These are phyloP conservation scores for Rhipidocladum racemiflorum DNA, from an alignment of 176 grass and related monocot species.

Conservation along the genomic window DNA sequence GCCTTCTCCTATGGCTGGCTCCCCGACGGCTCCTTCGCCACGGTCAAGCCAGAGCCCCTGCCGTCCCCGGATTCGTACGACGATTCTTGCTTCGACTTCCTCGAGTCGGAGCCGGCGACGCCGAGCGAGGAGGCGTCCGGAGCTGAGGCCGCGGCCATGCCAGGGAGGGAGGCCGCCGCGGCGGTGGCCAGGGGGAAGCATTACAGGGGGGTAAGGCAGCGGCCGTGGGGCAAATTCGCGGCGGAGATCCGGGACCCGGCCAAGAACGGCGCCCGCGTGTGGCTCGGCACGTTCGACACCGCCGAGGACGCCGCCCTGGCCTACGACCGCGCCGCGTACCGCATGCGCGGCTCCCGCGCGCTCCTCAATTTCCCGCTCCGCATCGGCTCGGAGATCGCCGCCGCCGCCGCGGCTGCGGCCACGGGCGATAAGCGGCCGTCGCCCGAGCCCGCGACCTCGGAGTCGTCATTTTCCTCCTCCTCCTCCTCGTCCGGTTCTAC, in stretches of 20 bases:
- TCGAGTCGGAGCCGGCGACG: neutral
- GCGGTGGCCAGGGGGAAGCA: slow-evolving; percentile 52
- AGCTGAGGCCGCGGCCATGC: neutral
- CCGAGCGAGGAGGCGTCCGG: neutral
- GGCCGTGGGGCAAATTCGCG: slow-evolving; percentile 97
- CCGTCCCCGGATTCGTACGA: slow-evolving; percentile 14
- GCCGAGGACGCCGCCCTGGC: slow-evolving; percentile 89
- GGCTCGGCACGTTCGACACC: slow-evolving; percentile 91
- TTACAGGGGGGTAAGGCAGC: slow-evolving; percentile 85
- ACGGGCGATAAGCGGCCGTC: slow-evolving; percentile 47
- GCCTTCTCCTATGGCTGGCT: slow-evolving; percentile 74
- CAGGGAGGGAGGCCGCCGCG: neutral
- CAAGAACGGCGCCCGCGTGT: slow-evolving; percentile 91
- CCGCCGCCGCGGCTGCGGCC: neutral
- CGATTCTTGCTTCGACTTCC: neutral
- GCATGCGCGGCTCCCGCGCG: slow-evolving; percentile 97
- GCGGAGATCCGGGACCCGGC: slow-evolving; percentile 95
- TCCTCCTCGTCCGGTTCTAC: slow-evolving; percentile 33
- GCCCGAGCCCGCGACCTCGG: slow-evolving; percentile 41
- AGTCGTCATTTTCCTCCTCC: slow-evolving; percentile 22
- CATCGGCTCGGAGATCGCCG: slow-evolving; percentile 58
- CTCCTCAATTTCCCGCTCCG: slow-evolving; percentile 96
- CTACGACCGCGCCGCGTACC: slow-evolving; percentile 84
- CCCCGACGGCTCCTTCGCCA: slow-evolving; percentile 58
- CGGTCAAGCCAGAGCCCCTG: slow-evolving; percentile 43